Evolutionary conservation across 768 basidiomycete genomes (phyloP).

Genomic region (Peribolospora kevripleyi): DNA sequence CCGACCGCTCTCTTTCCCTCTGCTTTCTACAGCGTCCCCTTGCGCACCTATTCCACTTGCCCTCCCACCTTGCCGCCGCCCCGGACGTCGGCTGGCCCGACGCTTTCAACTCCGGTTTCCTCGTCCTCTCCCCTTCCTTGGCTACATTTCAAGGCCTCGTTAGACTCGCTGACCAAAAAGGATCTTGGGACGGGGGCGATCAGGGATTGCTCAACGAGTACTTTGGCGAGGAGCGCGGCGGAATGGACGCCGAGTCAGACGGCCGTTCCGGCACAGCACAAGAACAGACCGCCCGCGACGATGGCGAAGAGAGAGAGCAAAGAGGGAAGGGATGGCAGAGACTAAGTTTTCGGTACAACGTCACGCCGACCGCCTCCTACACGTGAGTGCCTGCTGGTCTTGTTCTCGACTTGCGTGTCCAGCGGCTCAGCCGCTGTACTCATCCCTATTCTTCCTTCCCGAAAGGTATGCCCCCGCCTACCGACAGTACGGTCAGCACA

Average conservation of each 20-base stretch:
- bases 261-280: too few species aligned
- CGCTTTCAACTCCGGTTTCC: constrained; percentile 92
- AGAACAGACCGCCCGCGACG: too few species aligned
- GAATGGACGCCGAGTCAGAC: too few species aligned
- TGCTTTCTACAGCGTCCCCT: constrained; percentile 35
- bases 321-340: constrained; percentile 40
- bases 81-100: constrained; percentile 99
- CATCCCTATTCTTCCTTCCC: constrained; percentile 1
- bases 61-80: constrained; percentile 61
- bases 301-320: constrained; percentile 35
- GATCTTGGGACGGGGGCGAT: constrained; percentile 50
- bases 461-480: constrained; percentile 86
- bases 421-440: too few species aligned
- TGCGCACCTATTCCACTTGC: constrained; percentile 67
- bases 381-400: constrained; percentile 36
- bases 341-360: constrained; percentile 93
- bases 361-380: constrained; percentile 88
- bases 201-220: constrained; percentile 89
- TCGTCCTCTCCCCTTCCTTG: constrained; percentile 60
- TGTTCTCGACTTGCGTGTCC: not conserved
- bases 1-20: constrained; percentile 14
- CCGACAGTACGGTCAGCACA: constrained; percentile 67
- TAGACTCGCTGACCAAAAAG: constrained; percentile 45
- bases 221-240: constrained; percentile 19
- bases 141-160: constrained; percentile 57